Base-by-base conservation (phyloP, 2,329 filamentous ascomycete species). In the Lachnellula arida region DNA sequence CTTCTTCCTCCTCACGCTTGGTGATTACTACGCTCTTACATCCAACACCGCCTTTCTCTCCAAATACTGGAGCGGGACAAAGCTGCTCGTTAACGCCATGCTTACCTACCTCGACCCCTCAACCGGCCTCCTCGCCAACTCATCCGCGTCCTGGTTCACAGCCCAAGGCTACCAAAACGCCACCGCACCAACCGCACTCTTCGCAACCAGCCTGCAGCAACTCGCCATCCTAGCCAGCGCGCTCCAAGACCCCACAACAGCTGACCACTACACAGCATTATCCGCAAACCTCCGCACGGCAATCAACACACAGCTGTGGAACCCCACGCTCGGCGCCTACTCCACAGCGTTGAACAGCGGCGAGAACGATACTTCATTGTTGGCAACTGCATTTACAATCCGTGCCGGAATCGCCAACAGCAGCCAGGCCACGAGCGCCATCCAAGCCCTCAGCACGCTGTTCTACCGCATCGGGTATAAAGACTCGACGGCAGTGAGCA, bases 381-480 rank as follows among this genome's bases (percentile, higher is more conserved):
- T 65, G 3, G 68, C 63, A 9, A 67, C 70, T 22, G 68, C 65
- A 0, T 75, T 72, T 59, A 58, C 67, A 9, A 68, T 75, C 9
- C 60, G 68, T 1, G 65, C 71, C 4, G 71, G 69, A 7, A 63
- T 67, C 8, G 71, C 73, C 6, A 71, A 72, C 32, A 25, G 40
- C 1, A 64, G 67, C 0, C 69, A 71, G 63, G 65, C 67, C 3
- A 55, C 53, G 4, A 63, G 61, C 0, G 67, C 66, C 2, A 60
- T 75, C 19, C 56, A 67, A 1, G 66, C 69, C 5, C 61, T 75
- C 1, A 49, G 63, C 5, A 22, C 61, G 1, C 63, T 75, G 2
- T 63, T 63, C 5, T 63, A 71, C n/a, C 68, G 68, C 1, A 61
- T 68, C 1, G 73, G 73, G 2, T 75, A 73, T 59, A 74, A 71